A percentile compares a stretch with the other conserved stretches of the same genome.
phyloP scores from a whole-genome alignment of 2,329 filamentous ascomycete genomes.

The Phialophora tarda region DNA sequence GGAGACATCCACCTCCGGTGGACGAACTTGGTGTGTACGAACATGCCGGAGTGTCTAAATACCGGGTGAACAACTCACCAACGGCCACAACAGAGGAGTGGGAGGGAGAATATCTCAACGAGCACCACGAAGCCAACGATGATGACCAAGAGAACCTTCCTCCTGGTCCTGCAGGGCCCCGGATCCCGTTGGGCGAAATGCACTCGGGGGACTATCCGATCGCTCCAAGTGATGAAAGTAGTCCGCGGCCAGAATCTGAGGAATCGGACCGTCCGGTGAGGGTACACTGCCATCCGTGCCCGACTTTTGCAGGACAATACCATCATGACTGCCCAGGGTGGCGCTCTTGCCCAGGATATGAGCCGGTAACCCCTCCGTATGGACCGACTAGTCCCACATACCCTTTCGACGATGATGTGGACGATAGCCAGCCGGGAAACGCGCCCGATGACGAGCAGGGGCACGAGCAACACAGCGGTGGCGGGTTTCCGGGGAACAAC shows the following conservation, averaged over 20 bases:
- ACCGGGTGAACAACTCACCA: constrained; percentile 4
- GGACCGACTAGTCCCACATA: neutral
- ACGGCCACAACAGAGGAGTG: neutral
- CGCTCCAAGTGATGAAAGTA: neutral
- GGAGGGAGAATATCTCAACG: neutral
- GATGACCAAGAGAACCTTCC: constrained; percentile 20
- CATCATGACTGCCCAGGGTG: constrained; percentile 20
- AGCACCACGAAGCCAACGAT: neutral
- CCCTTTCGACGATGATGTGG: neutral
- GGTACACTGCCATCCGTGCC: constrained; percentile 26
- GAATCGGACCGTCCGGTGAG: neutral
- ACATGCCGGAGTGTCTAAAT: neutral
- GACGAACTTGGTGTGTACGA: neutral
- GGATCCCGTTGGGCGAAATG: constrained; percentile 3
- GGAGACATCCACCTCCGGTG: neutral
- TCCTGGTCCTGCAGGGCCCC: neutral
- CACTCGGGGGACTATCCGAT: neutral
- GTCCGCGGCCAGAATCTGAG: neutral
- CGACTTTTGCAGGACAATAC: constrained; percentile 26
- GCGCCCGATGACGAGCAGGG: neutral
- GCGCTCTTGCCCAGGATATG: neutral
- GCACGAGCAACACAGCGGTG: neutral
- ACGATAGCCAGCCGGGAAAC: neutral
- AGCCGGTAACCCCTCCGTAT: neutral
- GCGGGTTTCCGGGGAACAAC: neutral